Conservation (phyloP, 2,329 filamentous ascomycete genomes). For the Pseudogymnoascus sp. region DNA sequence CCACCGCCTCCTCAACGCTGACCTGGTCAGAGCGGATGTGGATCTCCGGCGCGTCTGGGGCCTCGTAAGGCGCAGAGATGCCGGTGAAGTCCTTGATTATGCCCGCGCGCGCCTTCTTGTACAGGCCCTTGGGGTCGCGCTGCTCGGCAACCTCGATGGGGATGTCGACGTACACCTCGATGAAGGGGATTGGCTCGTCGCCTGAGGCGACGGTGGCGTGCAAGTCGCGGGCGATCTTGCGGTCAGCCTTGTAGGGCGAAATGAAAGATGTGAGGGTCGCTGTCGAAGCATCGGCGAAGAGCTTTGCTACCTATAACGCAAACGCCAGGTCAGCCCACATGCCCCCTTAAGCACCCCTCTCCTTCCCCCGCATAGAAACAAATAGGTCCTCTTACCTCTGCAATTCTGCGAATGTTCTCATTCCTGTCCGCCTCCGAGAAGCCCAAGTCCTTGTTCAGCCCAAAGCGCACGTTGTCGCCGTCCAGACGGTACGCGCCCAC, state of each 20-base stretch:
- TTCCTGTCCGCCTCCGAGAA: conserved; percentile 90
- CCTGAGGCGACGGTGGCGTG: conserved; percentile 53
- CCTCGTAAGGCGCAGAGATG: conserved; percentile 91
- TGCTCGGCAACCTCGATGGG: conserved; percentile 86
- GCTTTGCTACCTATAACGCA: conserved; percentile 66
- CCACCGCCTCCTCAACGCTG: conserved; percentile 81
- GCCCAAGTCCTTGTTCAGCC: conserved; percentile 93
- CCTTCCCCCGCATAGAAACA: background rate
- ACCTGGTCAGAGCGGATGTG: conserved; percentile 74
- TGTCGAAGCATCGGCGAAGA: conserved; percentile 84
- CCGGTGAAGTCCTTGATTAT: conserved; percentile 97
- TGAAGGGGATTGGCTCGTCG: conserved; percentile 66
- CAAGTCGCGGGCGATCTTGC: conserved; percentile 69
- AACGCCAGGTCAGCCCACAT: conserved; percentile 2
- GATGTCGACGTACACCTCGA: conserved; percentile 91
- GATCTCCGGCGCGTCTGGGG: conserved; percentile 75
- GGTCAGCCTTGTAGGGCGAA: conserved; percentile 84
- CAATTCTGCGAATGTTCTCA: conserved; percentile 96
- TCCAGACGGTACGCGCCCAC: conserved; percentile 86
- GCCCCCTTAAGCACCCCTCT: background rate
- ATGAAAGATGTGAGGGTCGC: conserved; percentile 95
- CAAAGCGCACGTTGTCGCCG: conserved; percentile 97
- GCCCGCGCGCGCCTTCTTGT: conserved; percentile 90
- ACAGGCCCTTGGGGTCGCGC: conserved; percentile 93
- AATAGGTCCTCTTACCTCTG: conserved; percentile 46